Base-by-base conservation (phyloP, 2,329 filamentous ascomycete species). In the Colletotrichum somersetense region DNA sequence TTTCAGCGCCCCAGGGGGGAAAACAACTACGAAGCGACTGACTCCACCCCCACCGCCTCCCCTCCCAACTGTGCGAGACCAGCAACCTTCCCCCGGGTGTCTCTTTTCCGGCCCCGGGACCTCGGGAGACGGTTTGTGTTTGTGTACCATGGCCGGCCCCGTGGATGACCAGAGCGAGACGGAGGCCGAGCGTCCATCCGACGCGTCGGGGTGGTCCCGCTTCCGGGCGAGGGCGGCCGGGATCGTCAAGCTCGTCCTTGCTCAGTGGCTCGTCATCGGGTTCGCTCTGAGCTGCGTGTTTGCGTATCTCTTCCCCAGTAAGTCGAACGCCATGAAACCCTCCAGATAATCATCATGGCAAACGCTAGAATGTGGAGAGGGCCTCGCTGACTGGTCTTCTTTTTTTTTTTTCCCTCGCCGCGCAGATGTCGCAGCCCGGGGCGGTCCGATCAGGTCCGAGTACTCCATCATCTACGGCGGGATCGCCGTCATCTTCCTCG, bases 401-500 rank as follows among this genome's bases (percentile, higher is more conserved):
- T 44, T n/a, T 46, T 18, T 18, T 4, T 40, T 40, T 40, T 30
- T 2, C 40, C 33, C 16, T 8, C n/a, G 56, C 26, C 26, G 23
- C 26, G 11, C 26, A 71, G 84, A 84, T 59, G 83, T 88, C 68
- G 86, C 86, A 53, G 82, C 83, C 23, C 82, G 83, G 62, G 85
- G 85, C 46, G 85, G 86, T 8, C 77, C 81, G 57, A 86, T 85
- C 80, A 88, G 80, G 81, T 91, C 81, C 76, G 89, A 83, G 80
- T 88, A 82, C 83, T 89, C 77, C 82, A 88, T 93, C 66, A 85
- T 93, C 40, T 94, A 94, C 78, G 90, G 91, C 42, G 89, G 87
- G 26, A 90, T 94, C 40, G 89, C 87, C 23, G 81, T 93, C 76
- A 92, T 93, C 76, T 94, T 94, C 79, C 83, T 93, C 68, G 86